Evolutionary conservation across 1,284 basidiomycete species (phyloP).

Genomic region (Waitea zeae): DNA sequence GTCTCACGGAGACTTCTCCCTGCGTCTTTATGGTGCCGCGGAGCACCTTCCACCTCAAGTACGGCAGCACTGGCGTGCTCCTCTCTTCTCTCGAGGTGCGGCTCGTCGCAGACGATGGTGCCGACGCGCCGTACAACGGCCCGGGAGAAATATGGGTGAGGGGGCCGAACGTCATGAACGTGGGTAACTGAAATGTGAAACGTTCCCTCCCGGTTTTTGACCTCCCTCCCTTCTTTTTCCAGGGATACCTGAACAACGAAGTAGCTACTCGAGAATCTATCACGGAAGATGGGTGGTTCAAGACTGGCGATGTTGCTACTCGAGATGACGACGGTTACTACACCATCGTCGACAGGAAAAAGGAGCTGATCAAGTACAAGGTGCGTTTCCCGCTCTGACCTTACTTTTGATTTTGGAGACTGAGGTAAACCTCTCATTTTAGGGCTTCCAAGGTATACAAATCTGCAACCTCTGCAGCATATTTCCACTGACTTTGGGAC

Average conservation of each 20-base stretch:
- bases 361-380: constrained; percentile 80
- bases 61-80: no score
- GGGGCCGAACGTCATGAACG: constrained; percentile 71
- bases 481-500: no score
- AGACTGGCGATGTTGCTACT: constrained; percentile 64
- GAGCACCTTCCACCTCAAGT: no score
- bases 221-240: neutral
- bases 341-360: constrained; percentile 51
- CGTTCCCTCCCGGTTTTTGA: neutral
- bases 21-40: no score
- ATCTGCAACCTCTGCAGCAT: no score
- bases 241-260: constrained; percentile 56
- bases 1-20: no score
- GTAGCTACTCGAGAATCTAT: constrained; percentile 49
- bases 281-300: constrained; percentile 65
- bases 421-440: no score
- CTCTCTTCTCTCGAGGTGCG: constrained; percentile 68
- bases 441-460: no score
- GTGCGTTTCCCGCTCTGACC: no score
- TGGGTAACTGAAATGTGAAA: constrained; percentile 11
- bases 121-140: constrained; percentile 29
- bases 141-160: constrained; percentile 73
- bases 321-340: constrained; percentile 48
- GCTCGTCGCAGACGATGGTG: constrained; percentile 40
- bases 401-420: no score